A percentile compares a stretch with the other conserved stretches of the same genome.
phyloP scores from a whole-genome alignment of 179 eudicot genomes.

The Nepenthes alata region DNA sequence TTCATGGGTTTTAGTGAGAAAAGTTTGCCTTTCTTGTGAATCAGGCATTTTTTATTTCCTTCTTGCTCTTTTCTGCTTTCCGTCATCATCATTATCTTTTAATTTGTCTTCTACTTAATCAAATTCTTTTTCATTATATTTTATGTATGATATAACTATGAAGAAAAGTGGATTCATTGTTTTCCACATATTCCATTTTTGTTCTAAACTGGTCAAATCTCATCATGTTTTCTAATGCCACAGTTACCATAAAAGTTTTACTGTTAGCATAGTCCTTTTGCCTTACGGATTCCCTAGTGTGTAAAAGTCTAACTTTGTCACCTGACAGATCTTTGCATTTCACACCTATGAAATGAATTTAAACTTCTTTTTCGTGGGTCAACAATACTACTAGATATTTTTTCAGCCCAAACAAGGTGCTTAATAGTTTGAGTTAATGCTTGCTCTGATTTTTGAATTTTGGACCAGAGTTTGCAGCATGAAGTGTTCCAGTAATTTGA shows the following conservation, averaged over 20 bases:
- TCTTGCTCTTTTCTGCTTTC: conserved; percentile 9
- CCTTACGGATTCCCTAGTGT: background rate
- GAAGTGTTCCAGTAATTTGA: background rate
- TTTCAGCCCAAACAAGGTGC: background rate
- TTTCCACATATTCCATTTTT: too few relatives aligned
- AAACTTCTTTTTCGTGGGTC: background rate
- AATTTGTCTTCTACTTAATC: too few relatives aligned
- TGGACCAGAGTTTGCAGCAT: background rate
- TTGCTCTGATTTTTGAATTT: background rate
- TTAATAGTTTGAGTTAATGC: background rate
- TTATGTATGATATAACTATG: too few relatives aligned
- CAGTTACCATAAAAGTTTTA: background rate
- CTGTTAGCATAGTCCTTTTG: background rate
- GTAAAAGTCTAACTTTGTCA: background rate
- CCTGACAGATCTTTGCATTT: background rate
- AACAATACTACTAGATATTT: background rate
- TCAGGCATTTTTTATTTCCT: background rate
- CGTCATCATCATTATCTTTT: background rate
- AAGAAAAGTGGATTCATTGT: too few relatives aligned
- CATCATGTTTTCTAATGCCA: background rate
- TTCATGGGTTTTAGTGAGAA: background rate
- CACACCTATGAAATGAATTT: too few relatives aligned
- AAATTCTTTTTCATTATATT: too few relatives aligned
- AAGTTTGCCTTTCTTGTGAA: background rate
- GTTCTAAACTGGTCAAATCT: too few relatives aligned